A percentile compares a stretch with the other conserved stretches of the same genome.
Conservation (phyloP, 2,329 filamentous ascomycete species). For the Fusarium gaditjirri region DNA sequence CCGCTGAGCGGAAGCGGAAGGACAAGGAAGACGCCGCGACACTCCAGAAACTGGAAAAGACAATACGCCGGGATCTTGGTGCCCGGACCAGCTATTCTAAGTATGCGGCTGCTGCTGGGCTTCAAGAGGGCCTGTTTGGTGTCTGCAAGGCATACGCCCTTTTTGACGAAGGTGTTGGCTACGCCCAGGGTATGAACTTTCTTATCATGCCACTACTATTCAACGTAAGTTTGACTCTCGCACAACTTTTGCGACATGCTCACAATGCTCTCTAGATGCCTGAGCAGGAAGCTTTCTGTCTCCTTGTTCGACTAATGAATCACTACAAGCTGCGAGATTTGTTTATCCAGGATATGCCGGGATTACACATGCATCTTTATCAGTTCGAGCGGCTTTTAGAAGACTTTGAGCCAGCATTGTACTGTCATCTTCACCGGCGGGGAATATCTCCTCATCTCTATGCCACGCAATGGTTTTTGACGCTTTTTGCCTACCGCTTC, state of each 20-base stretch:
- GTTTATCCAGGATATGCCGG: conserved; percentile 96
- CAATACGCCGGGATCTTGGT: conserved; percentile 89
- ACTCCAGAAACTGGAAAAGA: conserved; percentile 87
- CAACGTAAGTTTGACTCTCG: conserved; percentile 69
- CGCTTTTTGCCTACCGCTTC: conserved; percentile 97
- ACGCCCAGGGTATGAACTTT: conserved; percentile 99
- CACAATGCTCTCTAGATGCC: conserved; percentile 73
- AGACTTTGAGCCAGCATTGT: conserved; percentile 91
- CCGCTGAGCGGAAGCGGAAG: conserved; percentile 78
- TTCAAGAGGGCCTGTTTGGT: conserved; percentile 93
- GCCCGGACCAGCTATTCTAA: conserved; percentile 96
- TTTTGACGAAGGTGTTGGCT: conserved; percentile 93
- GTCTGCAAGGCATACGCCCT: conserved; percentile 98
- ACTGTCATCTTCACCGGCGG: conserved; percentile 90
- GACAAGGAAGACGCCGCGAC: conserved; percentile 80
- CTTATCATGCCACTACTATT: conserved; percentile 96
- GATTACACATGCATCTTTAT: conserved; percentile 90
- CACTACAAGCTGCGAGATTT: conserved; percentile 93
- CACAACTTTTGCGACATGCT: neutral
- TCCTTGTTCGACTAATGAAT: conserved; percentile 95
- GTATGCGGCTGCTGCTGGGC: conserved; percentile 87
- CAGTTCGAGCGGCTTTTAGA: conserved; percentile 95
- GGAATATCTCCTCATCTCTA: conserved; percentile 93
- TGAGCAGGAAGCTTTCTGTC: conserved; percentile 94
- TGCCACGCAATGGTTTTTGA: conserved; percentile 98